Evolutionary conservation across 306 rosid genomes (phyloP), one percentile per base, ranked within the genome.

Genomic region (Geum urbanum): DNA sequence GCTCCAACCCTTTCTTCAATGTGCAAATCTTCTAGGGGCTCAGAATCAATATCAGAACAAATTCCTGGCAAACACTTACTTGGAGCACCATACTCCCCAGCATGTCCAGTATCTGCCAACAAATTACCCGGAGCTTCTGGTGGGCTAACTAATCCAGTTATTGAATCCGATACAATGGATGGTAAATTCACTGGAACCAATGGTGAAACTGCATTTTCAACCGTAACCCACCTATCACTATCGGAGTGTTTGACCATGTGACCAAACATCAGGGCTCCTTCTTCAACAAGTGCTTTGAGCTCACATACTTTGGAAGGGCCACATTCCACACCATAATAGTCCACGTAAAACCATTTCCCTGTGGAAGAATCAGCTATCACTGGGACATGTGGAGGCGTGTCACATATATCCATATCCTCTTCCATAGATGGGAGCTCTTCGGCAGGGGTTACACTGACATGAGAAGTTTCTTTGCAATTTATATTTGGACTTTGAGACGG

Each of bases 391-490:
- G 99, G 99, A 24, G 99, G 99, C 57, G 99, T 95, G 75, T 95
- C 96, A 64, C 97, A 91, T 68, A 95, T 95, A 83, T 95, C 99
- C 99, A 95, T 95, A 69, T 95, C 99, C 82, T 95, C 99, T 78
- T 95, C 99, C 99, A 95, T 95, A 2, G 97, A 91, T 79, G 85
- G 89, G 67, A 84, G 83, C 84, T 91, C 99, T 69, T 87, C 99
- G 12, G 78, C 81, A 74, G 82, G 80, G 66, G 83, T 82, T 70
- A 66, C 89, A 55, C 72, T 58, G 49, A 22, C 69, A 24, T 75
- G 73, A 56, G 89, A 82, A 66, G 81, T 72, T 76, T 84, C 97
- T 71, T 69, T 78, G 80, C 60, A 69, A 67, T 66, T 65, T 60
- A 80, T 72, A 63, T 82, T 63, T 51, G 97, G 89, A 79, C 90